A percentile compares a stretch with the other conserved stretches of the same genome.
phyloP scores from a whole-genome alignment of 2,329 filamentous ascomycete species.

The Amphichorda felina region DNA sequence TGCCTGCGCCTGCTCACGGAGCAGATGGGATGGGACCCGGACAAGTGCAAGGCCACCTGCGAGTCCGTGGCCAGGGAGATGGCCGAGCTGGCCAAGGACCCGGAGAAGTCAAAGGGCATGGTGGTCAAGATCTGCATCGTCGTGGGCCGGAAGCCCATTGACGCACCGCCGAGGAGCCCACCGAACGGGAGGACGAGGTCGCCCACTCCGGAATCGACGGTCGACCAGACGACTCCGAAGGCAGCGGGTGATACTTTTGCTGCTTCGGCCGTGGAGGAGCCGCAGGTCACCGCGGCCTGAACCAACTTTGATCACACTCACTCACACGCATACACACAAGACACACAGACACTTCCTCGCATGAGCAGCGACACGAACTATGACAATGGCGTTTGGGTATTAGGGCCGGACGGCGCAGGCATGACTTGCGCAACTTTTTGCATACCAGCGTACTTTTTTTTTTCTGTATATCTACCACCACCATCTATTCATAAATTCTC shows the following conservation, averaged over 20 bases:
- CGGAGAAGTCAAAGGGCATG: conserved; percentile 27
- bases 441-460: background rate
- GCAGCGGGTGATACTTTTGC: no score
- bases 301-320: no score
- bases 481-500: background rate
- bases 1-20: conserved; percentile 38
- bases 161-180: conserved; percentile 7
- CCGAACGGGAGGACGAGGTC: background rate
- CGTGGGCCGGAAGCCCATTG: conserved; percentile 35
- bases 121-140: conserved; percentile 35
- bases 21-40: conserved; percentile 38
- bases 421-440: background rate
- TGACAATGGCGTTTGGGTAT: background rate
- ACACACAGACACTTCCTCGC: no score
- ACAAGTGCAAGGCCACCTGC: conserved; percentile 33
- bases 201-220: background rate
- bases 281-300: no score
- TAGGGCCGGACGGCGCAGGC: background rate
- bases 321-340: no score
- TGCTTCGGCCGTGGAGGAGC: no score
- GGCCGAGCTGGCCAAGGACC: conserved; percentile 33
- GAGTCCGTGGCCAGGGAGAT: conserved; percentile 34
- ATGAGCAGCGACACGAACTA: background rate
- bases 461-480: background rate
- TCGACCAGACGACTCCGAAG: no score